Evolutionary conservation across 2,329 filamentous ascomycete species (phyloP).

Genomic region (Trichoderma koningiopsis): DNA sequence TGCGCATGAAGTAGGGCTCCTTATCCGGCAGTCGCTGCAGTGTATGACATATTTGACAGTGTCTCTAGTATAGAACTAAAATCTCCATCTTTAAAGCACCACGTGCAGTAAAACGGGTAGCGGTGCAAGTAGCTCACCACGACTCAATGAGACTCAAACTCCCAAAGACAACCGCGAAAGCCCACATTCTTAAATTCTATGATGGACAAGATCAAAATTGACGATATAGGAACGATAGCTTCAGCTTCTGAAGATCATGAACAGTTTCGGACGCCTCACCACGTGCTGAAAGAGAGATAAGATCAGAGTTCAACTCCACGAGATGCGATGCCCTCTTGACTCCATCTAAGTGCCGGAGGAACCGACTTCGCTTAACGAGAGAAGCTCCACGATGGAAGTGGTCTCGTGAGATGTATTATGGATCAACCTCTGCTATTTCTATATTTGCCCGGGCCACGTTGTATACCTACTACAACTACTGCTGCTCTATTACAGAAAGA

Average conservation of each 20-base stretch:
- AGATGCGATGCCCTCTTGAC: not conserved
- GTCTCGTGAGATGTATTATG: not conserved
- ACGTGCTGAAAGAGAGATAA: slow-evolving; percentile 4
- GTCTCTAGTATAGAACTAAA: not conserved
- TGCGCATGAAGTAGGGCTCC: not conserved
- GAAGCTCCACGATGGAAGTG: not conserved
- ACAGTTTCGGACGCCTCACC: not conserved
- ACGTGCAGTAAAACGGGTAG: not conserved
- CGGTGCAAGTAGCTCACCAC: not conserved
- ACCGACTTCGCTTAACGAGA: not conserved
- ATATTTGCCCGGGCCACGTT: not conserved
- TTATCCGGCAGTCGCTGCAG: not conserved
- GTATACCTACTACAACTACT: not conserved
- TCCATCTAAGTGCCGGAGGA: slow-evolving; percentile 1
- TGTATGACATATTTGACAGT: not conserved
- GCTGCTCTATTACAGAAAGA: not conserved
- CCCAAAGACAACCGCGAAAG: not conserved
- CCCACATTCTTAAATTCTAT: not conserved
- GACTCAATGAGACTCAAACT: not conserved
- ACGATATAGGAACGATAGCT: not conserved
- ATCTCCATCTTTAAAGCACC: not conserved
- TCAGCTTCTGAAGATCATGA: slow-evolving; percentile 1
- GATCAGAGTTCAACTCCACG: slow-evolving; percentile 4
- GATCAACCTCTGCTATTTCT: not conserved
- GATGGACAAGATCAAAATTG: not conserved